phyloP scores from a whole-genome alignment of 257 asterid genomes.

The Schizonepeta tenuifolia region DNA sequence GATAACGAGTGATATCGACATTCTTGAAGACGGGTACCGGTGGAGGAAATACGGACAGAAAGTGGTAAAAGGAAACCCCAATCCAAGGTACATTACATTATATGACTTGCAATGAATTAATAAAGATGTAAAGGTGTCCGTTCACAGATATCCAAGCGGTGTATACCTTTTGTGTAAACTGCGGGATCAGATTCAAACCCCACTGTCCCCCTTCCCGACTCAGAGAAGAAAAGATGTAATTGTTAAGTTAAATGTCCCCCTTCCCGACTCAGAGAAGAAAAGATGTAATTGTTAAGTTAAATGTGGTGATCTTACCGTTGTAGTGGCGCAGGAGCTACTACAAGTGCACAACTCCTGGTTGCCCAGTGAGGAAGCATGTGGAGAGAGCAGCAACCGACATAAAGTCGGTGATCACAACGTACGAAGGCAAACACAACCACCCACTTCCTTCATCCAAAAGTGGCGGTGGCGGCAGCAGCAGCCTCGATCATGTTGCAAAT shows the following conservation, averaged over 20 bases:
- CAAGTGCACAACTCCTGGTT: slow-evolving; percentile 82
- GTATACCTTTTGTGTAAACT: too few species aligned
- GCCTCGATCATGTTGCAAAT: background rate
- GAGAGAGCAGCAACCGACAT: slow-evolving; percentile 76
- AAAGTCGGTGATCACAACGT: slow-evolving; percentile 72
- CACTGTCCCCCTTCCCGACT: too few species aligned
- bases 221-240: too few species aligned
- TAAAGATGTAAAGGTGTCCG: too few species aligned
- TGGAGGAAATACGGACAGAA: slow-evolving; percentile 95
- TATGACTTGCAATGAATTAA: too few species aligned
- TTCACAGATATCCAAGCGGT: too few species aligned
- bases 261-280: too few species aligned
- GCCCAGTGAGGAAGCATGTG: slow-evolving; percentile 80
- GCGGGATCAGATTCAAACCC: too few species aligned
- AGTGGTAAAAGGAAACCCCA: slow-evolving; percentile 89
- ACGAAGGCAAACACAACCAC: slow-evolving; percentile 88
- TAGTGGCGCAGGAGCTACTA: slow-evolving; percentile 69
- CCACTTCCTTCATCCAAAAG: slow-evolving; percentile 52
- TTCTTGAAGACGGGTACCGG: slow-evolving; percentile 84
- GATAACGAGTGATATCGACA: slow-evolving; percentile 66
- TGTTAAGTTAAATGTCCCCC: too few species aligned
- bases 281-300: too few species aligned
- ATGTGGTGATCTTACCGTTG: too few species aligned
- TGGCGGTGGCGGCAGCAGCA: background rate
- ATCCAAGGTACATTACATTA: slow-evolving; percentile 62